Percentiles rank a stretch among this genome's conserved stretches.
These are phyloP conservation scores for Blastobotrys raffinosifermentans DNA, from an alignment of 1,139 yeast genomes.

Conservation along the genomic window DNA sequence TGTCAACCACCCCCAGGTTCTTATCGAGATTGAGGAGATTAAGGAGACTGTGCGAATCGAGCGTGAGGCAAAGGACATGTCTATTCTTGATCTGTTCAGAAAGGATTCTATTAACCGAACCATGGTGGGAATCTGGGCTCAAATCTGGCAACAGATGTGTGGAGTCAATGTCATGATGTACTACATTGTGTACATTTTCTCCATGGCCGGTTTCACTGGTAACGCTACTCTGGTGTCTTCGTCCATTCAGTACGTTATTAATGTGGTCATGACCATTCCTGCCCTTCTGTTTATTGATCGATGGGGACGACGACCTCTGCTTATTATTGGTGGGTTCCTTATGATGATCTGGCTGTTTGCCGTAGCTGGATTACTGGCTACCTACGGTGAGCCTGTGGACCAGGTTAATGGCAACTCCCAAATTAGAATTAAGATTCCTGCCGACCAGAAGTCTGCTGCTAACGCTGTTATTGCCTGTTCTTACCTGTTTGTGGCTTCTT, in stretches of 20 bases:
- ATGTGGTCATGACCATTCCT: slow-evolving; percentile 39
- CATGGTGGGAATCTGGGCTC: slow-evolving; percentile 49
- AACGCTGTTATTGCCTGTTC: slow-evolving; percentile 54
- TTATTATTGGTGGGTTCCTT: slow-evolving; percentile 36
- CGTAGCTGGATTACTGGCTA: slow-evolving; percentile 39
- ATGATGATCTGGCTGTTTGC: slow-evolving; percentile 43
- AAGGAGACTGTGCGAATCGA: slow-evolving; percentile 39
- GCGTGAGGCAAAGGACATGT: slow-evolving; percentile 21
- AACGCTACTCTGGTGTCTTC: slow-evolving; percentile 42
- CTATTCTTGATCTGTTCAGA: slow-evolving; percentile 43
- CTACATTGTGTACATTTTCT: slow-evolving; percentile 35
- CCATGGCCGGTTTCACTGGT: slow-evolving; percentile 35
- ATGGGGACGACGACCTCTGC: slow-evolving; percentile 48
- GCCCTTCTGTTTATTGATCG: slow-evolving; percentile 43
- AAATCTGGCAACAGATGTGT: slow-evolving; percentile 66
- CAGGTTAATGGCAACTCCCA: slow-evolving; percentile 37
- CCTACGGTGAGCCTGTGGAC: slow-evolving; percentile 33
- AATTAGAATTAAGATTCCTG: slow-evolving; percentile 45
- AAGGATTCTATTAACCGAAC: slow-evolving; percentile 48
- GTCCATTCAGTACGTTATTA: slow-evolving; percentile 50
- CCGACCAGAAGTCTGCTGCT: slow-evolving; percentile 34
- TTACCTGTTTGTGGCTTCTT: slow-evolving; percentile 59
- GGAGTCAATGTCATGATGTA: slow-evolving; percentile 63
- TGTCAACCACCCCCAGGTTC: slow-evolving; percentile 46
- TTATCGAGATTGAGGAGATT: slow-evolving; percentile 53